Base-by-base conservation (phyloP, 495 filamentous ascomycete species). In the Geopyxis carbonaria region DNA sequence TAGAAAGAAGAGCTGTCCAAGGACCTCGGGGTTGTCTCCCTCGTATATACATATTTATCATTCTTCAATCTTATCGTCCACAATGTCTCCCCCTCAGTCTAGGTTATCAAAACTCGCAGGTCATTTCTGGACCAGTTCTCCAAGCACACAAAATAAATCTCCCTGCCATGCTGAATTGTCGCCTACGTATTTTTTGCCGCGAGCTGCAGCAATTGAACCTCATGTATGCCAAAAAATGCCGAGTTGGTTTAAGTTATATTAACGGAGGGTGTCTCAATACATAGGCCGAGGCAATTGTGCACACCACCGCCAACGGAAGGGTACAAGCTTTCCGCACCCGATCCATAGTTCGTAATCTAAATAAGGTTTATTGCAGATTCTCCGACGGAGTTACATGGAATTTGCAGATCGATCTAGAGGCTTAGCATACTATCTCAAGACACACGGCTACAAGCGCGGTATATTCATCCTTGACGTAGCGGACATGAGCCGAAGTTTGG, bases 131-230 rank as follows among this genome's bases (percentile, higher is more conserved):
- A 15, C 46, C 8, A 9, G 42, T 21, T 15, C 28, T 34, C 14
- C 32, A 21, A 33, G 31, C 2, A 9, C 47, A 38, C 16, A 52
- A 34, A 37, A 53, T 38, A 73, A 93, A 63, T n/a, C n/a, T n/a
- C n/a, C n/a, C n/a, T 64, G 80, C 46, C 80, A 89, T 55, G n/a
- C n/a, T n/a, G 72, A 76, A 8, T 71, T 97, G 13, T 83, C 81
- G 1, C 89, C 89, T 0, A 97, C 91, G 1, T 74, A 71, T 59
- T 95, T 93, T 56, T 69, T 97, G 10, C 77, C 78, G 22, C 73
- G 87, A 36, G 89, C 89, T 20, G 89, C 87, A 3, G 64, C 68
- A 25, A 86, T 97, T 47, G 89, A 97, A 57, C 89, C 89, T 18
- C 66, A 86, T 51, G 85, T 77, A 53, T 40, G 68, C 25, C 25